Percentiles rank a stretch among this genome's conserved stretches.
Conservation (phyloP, 805 yeast species). For the Candida wancherniae region DNA sequence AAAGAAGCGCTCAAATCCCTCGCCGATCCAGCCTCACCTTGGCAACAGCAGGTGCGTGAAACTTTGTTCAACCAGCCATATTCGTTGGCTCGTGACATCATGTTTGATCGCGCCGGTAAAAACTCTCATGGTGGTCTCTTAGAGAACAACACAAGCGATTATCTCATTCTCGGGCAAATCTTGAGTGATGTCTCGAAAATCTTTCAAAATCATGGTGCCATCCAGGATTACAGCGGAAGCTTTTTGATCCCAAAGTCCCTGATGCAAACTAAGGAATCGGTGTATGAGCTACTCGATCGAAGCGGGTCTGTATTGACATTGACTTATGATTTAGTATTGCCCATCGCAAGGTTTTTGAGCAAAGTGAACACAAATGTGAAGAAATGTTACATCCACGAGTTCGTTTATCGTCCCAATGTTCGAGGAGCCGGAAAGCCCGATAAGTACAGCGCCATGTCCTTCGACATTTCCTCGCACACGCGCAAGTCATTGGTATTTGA, state of each 20-base stretch:
- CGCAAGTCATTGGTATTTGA: conserved; percentile 14
- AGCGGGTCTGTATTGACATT: conserved; percentile 85
- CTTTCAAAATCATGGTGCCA: conserved; percentile 81
- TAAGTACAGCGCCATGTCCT: conserved; percentile 76
- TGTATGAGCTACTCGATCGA: conserved; percentile 76
- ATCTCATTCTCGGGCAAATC: conserved; percentile 56
- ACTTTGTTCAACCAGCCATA: conserved; percentile 83
- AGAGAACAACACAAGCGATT: conserved; percentile 36
- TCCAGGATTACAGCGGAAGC: conserved; percentile 63
- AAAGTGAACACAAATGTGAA: conserved; percentile 46
- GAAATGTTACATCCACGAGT: conserved; percentile 71
- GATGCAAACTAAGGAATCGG: conserved; percentile 56
- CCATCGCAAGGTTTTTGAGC: conserved; percentile 82
- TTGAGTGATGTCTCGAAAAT: conserved; percentile 55
- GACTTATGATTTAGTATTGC: conserved; percentile 85
- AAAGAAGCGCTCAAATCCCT: conserved; percentile 82
- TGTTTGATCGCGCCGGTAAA: conserved; percentile 57
- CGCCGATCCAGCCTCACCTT: conserved; percentile 86
- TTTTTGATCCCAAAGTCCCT: conserved; percentile 77
- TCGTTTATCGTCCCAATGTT: conserved; percentile 66
- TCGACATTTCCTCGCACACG: conserved; percentile 68
- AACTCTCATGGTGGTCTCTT: conserved; percentile 21
- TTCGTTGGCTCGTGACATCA: conserved; percentile 74
- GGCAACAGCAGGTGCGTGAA: conserved; percentile 89
- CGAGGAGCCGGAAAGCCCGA: conserved; percentile 65